Evolutionary conservation across 2,329 filamentous ascomycete genomes (phyloP), one percentile per base, ranked within the genome.

Genomic region (Sarocladiaceae sp.): DNA sequence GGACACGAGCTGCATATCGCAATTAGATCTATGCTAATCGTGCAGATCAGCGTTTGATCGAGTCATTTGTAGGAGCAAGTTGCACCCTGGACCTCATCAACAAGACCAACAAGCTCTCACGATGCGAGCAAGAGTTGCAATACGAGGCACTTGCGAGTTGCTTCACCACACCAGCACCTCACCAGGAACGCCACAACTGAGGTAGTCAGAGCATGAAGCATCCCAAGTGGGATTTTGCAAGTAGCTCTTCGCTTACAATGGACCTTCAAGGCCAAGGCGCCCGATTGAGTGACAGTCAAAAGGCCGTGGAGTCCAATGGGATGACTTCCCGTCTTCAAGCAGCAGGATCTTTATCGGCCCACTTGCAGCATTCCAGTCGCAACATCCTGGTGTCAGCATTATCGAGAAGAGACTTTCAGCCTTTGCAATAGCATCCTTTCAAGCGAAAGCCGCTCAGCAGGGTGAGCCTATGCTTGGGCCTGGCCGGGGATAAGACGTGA

Each of bases 151-250:
- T 20, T 4, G 6, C 17, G 37, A 23, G 37, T 8, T 15, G 37
- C 17, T 22, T 15, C n/a, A 8, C 20, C 10, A 7, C 37, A 23
- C n/a, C n/a, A 40, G 8, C 6, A 4, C 29, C 22, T 48, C 25
- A 33, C 28, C 40, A 48, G 4, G n/a, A 20, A 28, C 44, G 44
- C 44, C 44, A 48, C 44, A 48, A 48, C 26, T 20, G 15, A 13
- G 15, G n/a, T 11, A n/a, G 26, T 28, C 44, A 48, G 22, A 28
- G 26, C 10, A 18, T 20, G 17, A 31, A n/a, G 26, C 44, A 31
- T 48, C 28, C 4, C 44, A 31, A 48, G 44, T 48, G 44, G 44
- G 18, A 48, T 48, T 22, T 17, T 28, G 40, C 8, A n/a, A 44
- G 28, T 15, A n/a, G 40, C 40, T n/a, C 20, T 28, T 28, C 11